Evolutionary conservation across 768 basidiomycete genomes (phyloP), one percentile per base, ranked within the genome.

Genomic region (Chalciporus sphaerocephalus): DNA sequence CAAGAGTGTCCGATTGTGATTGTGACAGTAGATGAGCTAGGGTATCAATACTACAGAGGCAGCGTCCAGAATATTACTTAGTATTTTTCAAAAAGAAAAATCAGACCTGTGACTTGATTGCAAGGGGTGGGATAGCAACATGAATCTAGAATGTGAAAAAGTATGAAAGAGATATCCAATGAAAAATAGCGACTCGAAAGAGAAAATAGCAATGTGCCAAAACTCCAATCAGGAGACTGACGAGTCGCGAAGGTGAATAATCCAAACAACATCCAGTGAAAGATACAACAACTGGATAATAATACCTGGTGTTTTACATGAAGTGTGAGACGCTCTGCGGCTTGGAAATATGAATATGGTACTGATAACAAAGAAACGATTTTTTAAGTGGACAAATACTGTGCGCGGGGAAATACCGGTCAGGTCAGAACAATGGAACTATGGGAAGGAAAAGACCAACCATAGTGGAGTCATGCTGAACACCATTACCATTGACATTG

Each of bases 1-100:
- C 70, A 95, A 95, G 74, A 85, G 88, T 66, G 75, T 90, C 52
- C 81, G 78, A 51, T 70, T 96, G 49, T 82, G 23, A 54, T 55
- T 42, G 46, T 44, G 37, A 28, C 39, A 44, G 38, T 40, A 15
- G 37, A 43, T 33, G 25, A 34, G 38, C 16, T 45, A 42, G 42
- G 34, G 41, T 52, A 38, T 38, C 11, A n/a, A 37, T 2, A 38
- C 38, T 38, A 55, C 59, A 48, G 40, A 22, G n/a, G 32, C 16
- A 33, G 38, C 12, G 42, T 45, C 49, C 55, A 47, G 28, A 38
- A 52, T 48, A 32, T 23, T 42, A 36, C 24, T 23, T 42, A 36
- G 21, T 32, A 40, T 39, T 20, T 56, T 43, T 24, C 40, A 37
- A 60, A 38, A 23, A n/a, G 37, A 37, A 39, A 17, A 9, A 18